phyloP scores from a whole-genome alignment of 345 rosid genomes.

The Dipteronia dyeriana region DNA sequence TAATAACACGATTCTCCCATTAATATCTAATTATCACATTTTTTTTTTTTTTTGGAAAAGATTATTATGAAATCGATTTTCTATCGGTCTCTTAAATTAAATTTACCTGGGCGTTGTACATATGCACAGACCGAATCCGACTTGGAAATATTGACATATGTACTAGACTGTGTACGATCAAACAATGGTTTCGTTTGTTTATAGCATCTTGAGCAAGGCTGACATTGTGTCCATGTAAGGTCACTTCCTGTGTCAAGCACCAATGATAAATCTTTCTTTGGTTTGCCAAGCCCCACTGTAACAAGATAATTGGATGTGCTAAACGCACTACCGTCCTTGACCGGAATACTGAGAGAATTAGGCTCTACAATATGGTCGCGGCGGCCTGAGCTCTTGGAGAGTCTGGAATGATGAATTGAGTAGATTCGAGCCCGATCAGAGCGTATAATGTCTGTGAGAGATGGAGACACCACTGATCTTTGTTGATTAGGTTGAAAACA shows the following conservation, averaged over 20 bases:
- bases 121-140: background rate
- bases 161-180: constrained; percentile 41
- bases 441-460: constrained; percentile 46
- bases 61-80: background rate
- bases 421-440: constrained; percentile 63
- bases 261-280: constrained; percentile 44
- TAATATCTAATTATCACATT: too few species aligned
- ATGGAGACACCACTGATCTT: constrained; percentile 16
- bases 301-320: constrained; percentile 52
- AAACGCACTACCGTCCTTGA: constrained; percentile 49
- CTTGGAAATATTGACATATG: constrained; percentile 63
- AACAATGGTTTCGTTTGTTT: constrained; percentile 51
- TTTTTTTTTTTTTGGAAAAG: too few species aligned
- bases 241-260: constrained; percentile 72
- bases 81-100: too few species aligned
- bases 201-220: constrained; percentile 55
- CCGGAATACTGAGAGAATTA: constrained; percentile 45
- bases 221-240: constrained; percentile 66
- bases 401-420: constrained; percentile 53
- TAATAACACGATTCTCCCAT: too few species aligned
- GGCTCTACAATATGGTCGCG: constrained; percentile 15
- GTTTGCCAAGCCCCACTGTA: constrained; percentile 66
- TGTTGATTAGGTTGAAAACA: constrained; percentile 39
- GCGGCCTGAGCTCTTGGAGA: constrained; percentile 25
- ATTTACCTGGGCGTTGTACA: too few species aligned